Evolutionary conservation across 108 stramenopile species (phyloP).

Genomic region (Asterionellopsis glacialis): DNA sequence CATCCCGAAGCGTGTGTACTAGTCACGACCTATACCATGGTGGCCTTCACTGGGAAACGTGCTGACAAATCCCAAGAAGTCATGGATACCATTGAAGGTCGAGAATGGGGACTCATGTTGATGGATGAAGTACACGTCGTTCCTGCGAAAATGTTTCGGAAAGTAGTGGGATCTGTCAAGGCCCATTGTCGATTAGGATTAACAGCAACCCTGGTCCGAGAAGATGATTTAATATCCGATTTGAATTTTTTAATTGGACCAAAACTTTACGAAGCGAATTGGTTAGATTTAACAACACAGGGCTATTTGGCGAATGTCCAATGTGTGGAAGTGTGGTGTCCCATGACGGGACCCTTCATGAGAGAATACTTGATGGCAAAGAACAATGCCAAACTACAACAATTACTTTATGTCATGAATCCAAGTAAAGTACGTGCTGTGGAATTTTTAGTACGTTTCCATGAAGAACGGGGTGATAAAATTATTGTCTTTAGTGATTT

Average conservation of each 20-base stretch:
- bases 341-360: slow-evolving; percentile 98
- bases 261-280: slow-evolving; percentile 99
- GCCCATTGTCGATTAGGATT: slow-evolving; percentile 97
- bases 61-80: slow-evolving; percentile 83
- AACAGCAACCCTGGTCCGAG: slow-evolving; percentile 97
- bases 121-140: slow-evolving; percentile 99
- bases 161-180: slow-evolving; percentile 89
- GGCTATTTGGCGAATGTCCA: slow-evolving; percentile 99
- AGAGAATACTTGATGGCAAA: slow-evolving; percentile 87
- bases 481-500: slow-evolving; percentile 97
- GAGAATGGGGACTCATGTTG: slow-evolving; percentile 98
- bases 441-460: slow-evolving; percentile 90
- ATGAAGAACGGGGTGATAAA: slow-evolving; percentile 95
- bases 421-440: slow-evolving; percentile 92
- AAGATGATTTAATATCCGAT: slow-evolving; percentile 97
- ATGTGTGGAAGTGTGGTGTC: slow-evolving; percentile 98
- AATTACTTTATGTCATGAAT: slow-evolving; percentile 96
- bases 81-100: slow-evolving; percentile 81
- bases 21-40: slow-evolving; percentile 98
- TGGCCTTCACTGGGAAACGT: slow-evolving; percentile 84
- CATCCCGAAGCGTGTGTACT: slow-evolving; percentile 89
- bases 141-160: slow-evolving; percentile 92
- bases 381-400: slow-evolving; percentile 70
- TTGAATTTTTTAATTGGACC: slow-evolving; percentile 98
- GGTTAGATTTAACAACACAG: slow-evolving; percentile 98